Evolutionary conservation across 345 rosid genomes (phyloP), one percentile per base, ranked within the genome.

Genomic region (Passiflora organensis): DNA sequence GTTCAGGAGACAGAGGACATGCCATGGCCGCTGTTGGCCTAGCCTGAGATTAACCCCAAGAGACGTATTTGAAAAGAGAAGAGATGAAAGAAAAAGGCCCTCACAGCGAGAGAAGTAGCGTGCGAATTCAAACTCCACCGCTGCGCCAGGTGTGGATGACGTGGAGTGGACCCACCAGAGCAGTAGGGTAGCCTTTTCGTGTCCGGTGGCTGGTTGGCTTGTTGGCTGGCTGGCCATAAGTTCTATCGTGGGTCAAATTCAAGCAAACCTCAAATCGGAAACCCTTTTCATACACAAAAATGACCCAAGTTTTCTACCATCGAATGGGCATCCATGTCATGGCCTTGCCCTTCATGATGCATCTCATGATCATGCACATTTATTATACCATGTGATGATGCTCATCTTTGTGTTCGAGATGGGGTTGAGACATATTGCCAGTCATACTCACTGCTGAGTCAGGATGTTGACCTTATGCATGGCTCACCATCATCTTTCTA

Each of bases 401-500:
- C n/a, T n/a, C n/a, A n/a, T n/a, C n/a, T n/a, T n/a, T n/a, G n/a
- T n/a, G n/a, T n/a, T n/a, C n/a, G n/a, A n/a, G n/a, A n/a, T n/a
- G n/a, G n/a, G n/a, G n/a, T n/a, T n/a, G n/a, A n/a, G n/a, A n/a
- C n/a, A n/a, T n/a, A n/a, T n/a, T n/a, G n/a, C 1, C 22, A 56
- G 52, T 50, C 56, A 64, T 34, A 32, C 60, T 59, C 65, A 60
- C 48, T 14, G 66, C 61, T 48, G 71, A 60, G 71, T 60, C 71
- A 48, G 66, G 66, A 28, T 49, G 21, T 19, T 22, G 55, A 32
- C 38, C 32, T 66, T 20, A 45, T 34, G 16, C 43, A 59, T 54
- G 44, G 48, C 71, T 59, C 65, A 20, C 45, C 43, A 22, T 48
- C 65, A 5, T 54, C 56, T 18, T 49, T 6, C 56, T 12, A 37